These are phyloP conservation scores for Komagataella mondaviorum DNA, from an alignment of 805 yeast species.

Conservation along the genomic window DNA sequence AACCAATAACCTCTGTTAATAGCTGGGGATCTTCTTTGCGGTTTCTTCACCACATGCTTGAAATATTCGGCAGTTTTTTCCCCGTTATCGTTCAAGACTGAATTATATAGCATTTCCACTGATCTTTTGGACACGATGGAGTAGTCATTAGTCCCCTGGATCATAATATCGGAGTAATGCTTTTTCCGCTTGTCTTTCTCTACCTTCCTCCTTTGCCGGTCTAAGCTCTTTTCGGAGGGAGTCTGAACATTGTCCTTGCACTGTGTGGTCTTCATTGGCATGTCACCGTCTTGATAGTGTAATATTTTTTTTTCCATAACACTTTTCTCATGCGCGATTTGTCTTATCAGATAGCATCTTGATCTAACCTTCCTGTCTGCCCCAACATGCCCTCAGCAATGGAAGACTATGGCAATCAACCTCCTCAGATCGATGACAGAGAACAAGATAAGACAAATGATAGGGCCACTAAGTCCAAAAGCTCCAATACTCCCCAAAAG, in stretches of 20 bases:
- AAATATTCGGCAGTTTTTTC: slow-evolving; percentile 34
- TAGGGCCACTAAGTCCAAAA: not conserved
- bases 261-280: slow-evolving; percentile 6
- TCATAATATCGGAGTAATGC: slow-evolving; percentile 45
- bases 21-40: slow-evolving; percentile 62
- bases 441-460: not conserved
- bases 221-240: not conserved
- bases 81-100: slow-evolving; percentile 4
- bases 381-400: not conserved
- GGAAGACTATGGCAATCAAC: not conserved
- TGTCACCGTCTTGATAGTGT: not conserved
- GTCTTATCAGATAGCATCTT: not conserved
- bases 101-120: slow-evolving; percentile 49
- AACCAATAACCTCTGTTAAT: slow-evolving; percentile 79
- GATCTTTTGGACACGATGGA: slow-evolving; percentile 76
- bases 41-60: slow-evolving; percentile 50
- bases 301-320: not conserved
- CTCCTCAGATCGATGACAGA: not conserved
- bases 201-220: slow-evolving; percentile 7
- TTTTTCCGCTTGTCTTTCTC: slow-evolving; percentile 33
- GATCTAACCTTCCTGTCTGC: not conserved
- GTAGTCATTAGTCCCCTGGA: slow-evolving; percentile 78
- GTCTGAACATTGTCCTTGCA: slow-evolving; percentile 3
- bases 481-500: not conserved
- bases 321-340: not conserved